A percentile compares a stretch with the other conserved stretches of the same genome.
These are phyloP conservation scores for Xylaria sp. DNA, from an alignment of 2,329 filamentous ascomycete genomes.

Conservation along the genomic window DNA sequence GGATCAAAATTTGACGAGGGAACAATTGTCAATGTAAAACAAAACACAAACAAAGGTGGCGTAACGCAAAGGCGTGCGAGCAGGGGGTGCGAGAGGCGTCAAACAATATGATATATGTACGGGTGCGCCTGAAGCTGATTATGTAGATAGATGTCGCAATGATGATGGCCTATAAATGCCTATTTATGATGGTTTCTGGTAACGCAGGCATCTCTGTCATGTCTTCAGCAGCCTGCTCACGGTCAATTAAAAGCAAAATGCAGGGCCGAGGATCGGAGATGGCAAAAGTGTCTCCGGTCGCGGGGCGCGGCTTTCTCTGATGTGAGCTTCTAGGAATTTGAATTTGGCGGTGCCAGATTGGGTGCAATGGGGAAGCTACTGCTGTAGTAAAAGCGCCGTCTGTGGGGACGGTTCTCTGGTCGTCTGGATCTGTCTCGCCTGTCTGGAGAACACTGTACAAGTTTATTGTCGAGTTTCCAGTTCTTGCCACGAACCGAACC, in stretches of 20 bases:
- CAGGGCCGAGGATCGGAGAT: constrained; percentile 46
- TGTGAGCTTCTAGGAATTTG: constrained; percentile 36
- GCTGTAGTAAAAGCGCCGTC: constrained; percentile 1
- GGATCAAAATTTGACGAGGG: constrained; percentile 1
- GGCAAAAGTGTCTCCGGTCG: constrained; percentile 44
- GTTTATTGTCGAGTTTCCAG: not conserved
- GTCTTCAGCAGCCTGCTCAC: constrained; percentile 10
- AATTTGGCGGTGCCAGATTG: constrained; percentile 41
- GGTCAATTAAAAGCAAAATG: constrained; percentile 25
- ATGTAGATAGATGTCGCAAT: constrained; percentile 4
- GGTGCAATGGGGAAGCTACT: constrained; percentile 31
- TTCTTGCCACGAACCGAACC: not conserved
- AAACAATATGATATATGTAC: constrained; percentile 8
- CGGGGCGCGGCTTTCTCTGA: constrained; percentile 37
- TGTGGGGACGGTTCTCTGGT: not conserved
- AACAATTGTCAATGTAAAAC: no score
- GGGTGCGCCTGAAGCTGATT: not conserved
- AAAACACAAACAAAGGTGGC: constrained; percentile 9
- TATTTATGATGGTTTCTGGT: constrained; percentile 1
- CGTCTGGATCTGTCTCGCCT: no score
- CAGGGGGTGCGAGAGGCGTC: not conserved
- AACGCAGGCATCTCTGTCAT: constrained; percentile 17
- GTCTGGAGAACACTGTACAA: not conserved
- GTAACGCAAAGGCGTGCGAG: not conserved
- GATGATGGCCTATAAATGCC: not conserved